Percentiles rank a stretch among this genome's conserved stretches.
These are phyloP conservation scores for Saccharomycopsis schoenii DNA, from an alignment of 805 yeast genomes.

Conservation along the genomic window DNA sequence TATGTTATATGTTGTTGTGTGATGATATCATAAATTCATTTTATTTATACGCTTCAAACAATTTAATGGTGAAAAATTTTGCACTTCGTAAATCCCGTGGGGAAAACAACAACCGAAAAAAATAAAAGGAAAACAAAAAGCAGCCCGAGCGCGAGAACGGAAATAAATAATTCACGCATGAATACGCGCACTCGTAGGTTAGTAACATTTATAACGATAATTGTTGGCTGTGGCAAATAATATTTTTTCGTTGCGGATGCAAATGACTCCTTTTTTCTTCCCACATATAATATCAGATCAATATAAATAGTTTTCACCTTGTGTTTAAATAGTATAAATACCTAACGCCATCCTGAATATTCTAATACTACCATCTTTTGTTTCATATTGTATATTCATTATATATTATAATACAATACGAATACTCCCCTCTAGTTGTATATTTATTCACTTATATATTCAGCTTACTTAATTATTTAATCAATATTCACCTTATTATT, in stretches of 20 bases:
- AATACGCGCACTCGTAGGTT: background rate
- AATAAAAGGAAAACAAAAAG: background rate
- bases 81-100: background rate
- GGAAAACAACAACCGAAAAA: background rate
- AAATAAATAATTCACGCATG: background rate
- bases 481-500: background rate
- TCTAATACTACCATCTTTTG: background rate
- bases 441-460: background rate
- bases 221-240: background rate
- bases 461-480: background rate
- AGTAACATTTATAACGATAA: background rate
- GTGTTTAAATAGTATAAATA: constrained; percentile 1
- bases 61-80: background rate
- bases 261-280: background rate
- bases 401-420: background rate
- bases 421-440: background rate
- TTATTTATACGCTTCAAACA: too few relatives aligned
- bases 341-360: background rate
- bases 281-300: background rate
- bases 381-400: background rate
- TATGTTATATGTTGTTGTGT: too few relatives aligned
- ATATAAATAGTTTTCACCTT: background rate
- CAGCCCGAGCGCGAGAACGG: background rate
- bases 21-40: too few relatives aligned
- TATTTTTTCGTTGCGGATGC: background rate